Base-by-base conservation (phyloP, 139 green algal species). In the Ostreobium quekettii region DNA sequence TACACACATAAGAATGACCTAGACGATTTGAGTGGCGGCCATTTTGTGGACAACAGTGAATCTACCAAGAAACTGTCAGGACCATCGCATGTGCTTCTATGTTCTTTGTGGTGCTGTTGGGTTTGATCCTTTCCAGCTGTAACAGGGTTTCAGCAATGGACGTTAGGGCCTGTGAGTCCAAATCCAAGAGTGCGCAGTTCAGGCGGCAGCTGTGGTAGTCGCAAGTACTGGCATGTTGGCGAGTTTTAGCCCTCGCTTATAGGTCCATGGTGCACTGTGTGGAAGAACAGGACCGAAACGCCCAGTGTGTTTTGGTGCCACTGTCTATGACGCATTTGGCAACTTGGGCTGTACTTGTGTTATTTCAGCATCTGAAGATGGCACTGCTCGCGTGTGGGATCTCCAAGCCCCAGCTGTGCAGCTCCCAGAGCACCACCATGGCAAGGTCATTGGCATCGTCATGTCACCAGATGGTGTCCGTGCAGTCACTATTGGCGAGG, bases 311-410 rank as follows among this genome's bases (percentile, higher is more conserved):
- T 53, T 53, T 11, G 11, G 42, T 53, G 42, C 15, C 11, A 19
- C 42, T 53, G 11, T 53, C 42, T 19, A 26, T 53, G 19, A 53
- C 42, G 19, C 11, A 53, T 53, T 53, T 53, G 15, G 19, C 42
- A 53, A 19, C 11, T 26, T 19, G 42, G 15, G 11, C 19, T 53
- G 11, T 53, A 19, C 42, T 53, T 53, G 19, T 72, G 32, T 53
- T 4, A 11, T 1, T 74, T 56, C 76, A 47, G 84, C 73, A 1
- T 82, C 73, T 7, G 64, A 77, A 0, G 88, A 95, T 60, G 73
- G 74, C 38, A 91, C 78, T 0, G 83, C 78, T 0, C 75, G 86
- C 24, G 83, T 95, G 36, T 95, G 87, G 86, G 89, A 95, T 74
- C 72, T 93, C 57, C 71, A 81, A 33, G 75, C 59, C 24, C 59